phyloP scores from a whole-genome alignment of 345 rosid genomes.

The Ceriops zippeliana region DNA sequence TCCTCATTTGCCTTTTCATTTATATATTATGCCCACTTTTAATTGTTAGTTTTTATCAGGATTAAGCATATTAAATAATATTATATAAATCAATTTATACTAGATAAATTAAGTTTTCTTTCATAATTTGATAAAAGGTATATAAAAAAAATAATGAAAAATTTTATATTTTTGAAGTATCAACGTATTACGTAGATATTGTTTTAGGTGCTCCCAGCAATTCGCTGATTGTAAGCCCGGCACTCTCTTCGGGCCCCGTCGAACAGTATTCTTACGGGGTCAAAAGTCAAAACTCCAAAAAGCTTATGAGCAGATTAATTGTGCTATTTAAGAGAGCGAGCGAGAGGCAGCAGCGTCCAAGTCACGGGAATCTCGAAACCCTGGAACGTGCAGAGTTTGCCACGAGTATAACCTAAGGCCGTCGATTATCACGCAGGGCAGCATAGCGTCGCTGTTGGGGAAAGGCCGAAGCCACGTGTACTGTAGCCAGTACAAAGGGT shows the following conservation, averaged over 20 bases:
- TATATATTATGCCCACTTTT: neutral
- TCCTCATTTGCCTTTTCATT: neutral
- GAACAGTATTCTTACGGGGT: no score
- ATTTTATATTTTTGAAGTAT: neutral
- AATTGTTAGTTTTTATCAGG: neutral
- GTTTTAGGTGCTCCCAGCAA: no score
- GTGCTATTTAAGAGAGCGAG: neutral
- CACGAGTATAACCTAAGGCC: neutral
- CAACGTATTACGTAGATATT: neutral
- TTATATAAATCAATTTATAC: neutral
- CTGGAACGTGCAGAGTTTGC: neutral
- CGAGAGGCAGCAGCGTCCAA: neutral
- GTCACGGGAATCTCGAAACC: neutral
- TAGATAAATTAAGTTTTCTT: neutral
- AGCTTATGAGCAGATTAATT: no score
- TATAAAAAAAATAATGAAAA: neutral
- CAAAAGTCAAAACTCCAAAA: no score
- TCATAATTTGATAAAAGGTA: neutral
- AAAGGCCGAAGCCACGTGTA: neutral
- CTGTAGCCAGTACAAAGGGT: neutral
- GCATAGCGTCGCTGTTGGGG: neutral
- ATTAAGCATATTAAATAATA: neutral
- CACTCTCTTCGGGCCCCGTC: no score
- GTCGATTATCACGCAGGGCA: neutral
- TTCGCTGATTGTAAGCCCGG: no score